Percentiles rank a stretch among this genome's conserved stretches.
These are phyloP conservation scores for Blumeria graminis DNA, from an alignment of 2,329 filamentous ascomycete genomes.

Conservation along the genomic window DNA sequence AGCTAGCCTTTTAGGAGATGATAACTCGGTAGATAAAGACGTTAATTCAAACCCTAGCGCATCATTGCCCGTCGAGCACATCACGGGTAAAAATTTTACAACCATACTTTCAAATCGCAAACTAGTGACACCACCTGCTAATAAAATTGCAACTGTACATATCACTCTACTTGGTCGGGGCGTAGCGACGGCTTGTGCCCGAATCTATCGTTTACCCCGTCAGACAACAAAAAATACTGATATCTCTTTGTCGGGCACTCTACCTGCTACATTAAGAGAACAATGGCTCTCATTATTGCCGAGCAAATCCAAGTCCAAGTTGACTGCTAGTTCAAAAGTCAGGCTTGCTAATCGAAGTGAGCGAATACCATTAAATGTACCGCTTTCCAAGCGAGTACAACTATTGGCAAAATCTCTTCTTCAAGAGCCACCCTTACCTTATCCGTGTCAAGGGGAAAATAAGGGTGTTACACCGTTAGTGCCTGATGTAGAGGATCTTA, in stretches of 20 bases:
- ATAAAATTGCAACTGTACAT: constrained; percentile 32
- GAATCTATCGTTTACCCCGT: constrained; percentile 61
- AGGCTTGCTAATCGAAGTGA: constrained; percentile 4
- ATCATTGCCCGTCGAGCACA: neutral
- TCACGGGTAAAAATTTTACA: constrained; percentile 4
- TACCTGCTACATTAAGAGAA: constrained; percentile 25
- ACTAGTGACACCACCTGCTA: constrained; percentile 13
- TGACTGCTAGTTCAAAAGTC: constrained; percentile 8
- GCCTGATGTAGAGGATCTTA: constrained; percentile 50
- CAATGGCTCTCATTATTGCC: constrained; percentile 45
- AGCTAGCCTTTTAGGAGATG: neutral
- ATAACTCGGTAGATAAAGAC: neutral
- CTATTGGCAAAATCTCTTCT: constrained; percentile 25
- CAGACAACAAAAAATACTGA: constrained; percentile 1
- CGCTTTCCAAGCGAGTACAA: constrained; percentile 15
- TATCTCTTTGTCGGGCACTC: constrained; percentile 12
- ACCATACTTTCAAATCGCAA: constrained; percentile 8
- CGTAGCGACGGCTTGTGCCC: constrained; percentile 43
- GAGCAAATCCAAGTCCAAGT: constrained; percentile 7
- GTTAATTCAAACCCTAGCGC: neutral
- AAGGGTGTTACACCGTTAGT: constrained; percentile 34
- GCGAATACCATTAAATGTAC: constrained; percentile 12
- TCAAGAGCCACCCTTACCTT: constrained; percentile 18
- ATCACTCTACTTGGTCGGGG: constrained; percentile 48
- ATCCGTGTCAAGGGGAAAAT: constrained; percentile 12